These are phyloP conservation scores for Penicillium frequentans DNA, from an alignment of 2,329 filamentous ascomycete genomes.

Conservation along the genomic window DNA sequence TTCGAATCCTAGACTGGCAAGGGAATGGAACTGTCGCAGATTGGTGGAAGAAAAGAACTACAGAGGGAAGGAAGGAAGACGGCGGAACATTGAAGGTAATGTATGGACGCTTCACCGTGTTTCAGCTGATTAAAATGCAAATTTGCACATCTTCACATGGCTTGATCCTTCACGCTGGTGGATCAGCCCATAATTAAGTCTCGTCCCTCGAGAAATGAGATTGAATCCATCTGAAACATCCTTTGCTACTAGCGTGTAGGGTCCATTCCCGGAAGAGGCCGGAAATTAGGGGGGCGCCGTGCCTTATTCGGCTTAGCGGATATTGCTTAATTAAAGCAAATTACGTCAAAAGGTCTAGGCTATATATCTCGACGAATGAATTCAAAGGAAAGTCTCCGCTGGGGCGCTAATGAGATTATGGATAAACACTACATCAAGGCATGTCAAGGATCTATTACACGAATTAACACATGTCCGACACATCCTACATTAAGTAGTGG, in stretches of 20 bases:
- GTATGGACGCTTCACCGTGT: neutral
- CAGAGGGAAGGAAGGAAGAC: neutral
- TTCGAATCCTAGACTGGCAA: conserved; percentile 25
- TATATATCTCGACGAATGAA: neutral
- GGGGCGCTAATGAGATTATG: neutral
- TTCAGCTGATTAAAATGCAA: neutral
- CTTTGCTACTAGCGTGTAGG: conserved; percentile 10
- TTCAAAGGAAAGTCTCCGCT: neutral
- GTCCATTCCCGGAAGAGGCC: conserved; percentile 11
- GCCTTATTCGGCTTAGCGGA: conserved; percentile 14
- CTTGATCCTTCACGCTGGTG: neutral
- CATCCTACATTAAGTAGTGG: too few species aligned
- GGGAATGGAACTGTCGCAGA: conserved; percentile 23
- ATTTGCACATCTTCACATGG: neutral
- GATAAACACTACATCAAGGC: neutral
- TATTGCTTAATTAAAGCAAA: conserved; percentile 13
- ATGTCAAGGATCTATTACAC: neutral
- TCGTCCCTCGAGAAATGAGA: conserved; percentile 21
- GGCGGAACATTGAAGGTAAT: neutral
- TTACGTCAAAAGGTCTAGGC: neutral
- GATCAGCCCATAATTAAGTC: neutral
- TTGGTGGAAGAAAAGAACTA: conserved; percentile 12
- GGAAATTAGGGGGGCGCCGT: conserved; percentile 5
- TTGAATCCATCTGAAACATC: conserved; percentile 26
- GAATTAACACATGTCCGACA: too few species aligned